Conservation (phyloP, 2,329 filamentous ascomycete genomes). For the Nemania abortiva region DNA sequence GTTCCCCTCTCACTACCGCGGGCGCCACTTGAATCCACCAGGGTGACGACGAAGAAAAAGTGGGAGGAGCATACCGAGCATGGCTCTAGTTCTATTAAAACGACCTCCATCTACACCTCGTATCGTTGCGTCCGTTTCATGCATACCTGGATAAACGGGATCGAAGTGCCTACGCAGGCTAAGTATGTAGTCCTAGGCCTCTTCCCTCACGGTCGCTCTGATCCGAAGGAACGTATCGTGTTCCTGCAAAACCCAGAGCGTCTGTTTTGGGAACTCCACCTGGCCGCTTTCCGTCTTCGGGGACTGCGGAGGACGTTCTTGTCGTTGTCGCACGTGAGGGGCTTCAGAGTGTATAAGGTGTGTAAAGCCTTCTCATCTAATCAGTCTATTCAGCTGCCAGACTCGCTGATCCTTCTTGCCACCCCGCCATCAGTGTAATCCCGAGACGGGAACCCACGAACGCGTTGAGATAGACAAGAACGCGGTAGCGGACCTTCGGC, state of each 20-base stretch:
- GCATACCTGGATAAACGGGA: background rate
- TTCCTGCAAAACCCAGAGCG: background rate
- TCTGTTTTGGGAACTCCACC: background rate
- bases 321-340: constrained; percentile 12
- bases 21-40: no score
- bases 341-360: constrained; percentile 9
- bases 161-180: background rate
- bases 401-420: background rate
- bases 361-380: background rate
- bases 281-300: background rate
- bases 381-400: no score
- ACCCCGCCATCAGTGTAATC: constrained; percentile 5
- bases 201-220: background rate
- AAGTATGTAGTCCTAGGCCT: constrained; percentile 7
- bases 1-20: no score
- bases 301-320: background rate
- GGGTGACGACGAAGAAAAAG: no score
- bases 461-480: constrained; percentile 3
- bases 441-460: constrained; percentile 1
- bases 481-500: background rate
- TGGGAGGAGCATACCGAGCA: no score
- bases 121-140: no score
- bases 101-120: no score
- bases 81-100: no score
- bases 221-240: background rate